A percentile compares a stretch with the other conserved stretches of the same genome.
Conservation (phyloP, 306 rosid species). For the Benincasa hispida region DNA sequence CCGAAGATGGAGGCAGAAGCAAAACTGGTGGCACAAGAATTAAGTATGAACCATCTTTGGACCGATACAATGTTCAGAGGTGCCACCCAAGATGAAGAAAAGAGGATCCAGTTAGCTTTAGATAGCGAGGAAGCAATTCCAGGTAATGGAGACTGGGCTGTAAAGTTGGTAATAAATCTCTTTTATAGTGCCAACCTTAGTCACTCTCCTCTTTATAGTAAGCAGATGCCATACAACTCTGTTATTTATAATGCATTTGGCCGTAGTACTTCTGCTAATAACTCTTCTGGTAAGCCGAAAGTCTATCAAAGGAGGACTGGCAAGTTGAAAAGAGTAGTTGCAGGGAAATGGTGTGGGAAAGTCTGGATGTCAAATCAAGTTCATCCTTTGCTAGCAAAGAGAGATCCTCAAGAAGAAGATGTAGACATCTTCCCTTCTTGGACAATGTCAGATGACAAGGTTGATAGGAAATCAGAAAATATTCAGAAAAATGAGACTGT, state of each 20-base stretch:
- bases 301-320: slow-evolving; percentile 58
- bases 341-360: slow-evolving; percentile 98
- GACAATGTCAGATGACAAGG: slow-evolving; percentile 38
- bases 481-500: slow-evolving; percentile 23
- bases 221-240: slow-evolving; percentile 98
- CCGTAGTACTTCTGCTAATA: slow-evolving; percentile 42
- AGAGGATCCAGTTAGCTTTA: slow-evolving; percentile 71
- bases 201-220: slow-evolving; percentile 86
- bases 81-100: slow-evolving; percentile 64
- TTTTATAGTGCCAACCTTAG: slow-evolving; percentile 90
- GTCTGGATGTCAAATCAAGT: slow-evolving; percentile 98
- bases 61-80: slow-evolving; percentile 43
- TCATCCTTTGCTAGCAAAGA: slow-evolving; percentile 66
- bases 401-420: slow-evolving; percentile 43
- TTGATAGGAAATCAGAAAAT: slow-evolving; percentile 35
- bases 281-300: slow-evolving; percentile 40
- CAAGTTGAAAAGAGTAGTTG: slow-evolving; percentile 73
- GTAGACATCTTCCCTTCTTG: slow-evolving; percentile 31
- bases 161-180: slow-evolving; percentile 93
- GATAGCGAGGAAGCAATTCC: slow-evolving; percentile 84
- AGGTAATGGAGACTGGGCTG: slow-evolving; percentile 94
- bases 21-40: slow-evolving; percentile 54
- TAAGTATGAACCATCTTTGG: slow-evolving; percentile 51
- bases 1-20: slow-evolving; percentile 92
- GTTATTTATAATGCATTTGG: slow-evolving; percentile 90